These are phyloP conservation scores for Agarophyton chilense DNA, from an alignment of 23 red algal genomes.

Conservation along the genomic window DNA sequence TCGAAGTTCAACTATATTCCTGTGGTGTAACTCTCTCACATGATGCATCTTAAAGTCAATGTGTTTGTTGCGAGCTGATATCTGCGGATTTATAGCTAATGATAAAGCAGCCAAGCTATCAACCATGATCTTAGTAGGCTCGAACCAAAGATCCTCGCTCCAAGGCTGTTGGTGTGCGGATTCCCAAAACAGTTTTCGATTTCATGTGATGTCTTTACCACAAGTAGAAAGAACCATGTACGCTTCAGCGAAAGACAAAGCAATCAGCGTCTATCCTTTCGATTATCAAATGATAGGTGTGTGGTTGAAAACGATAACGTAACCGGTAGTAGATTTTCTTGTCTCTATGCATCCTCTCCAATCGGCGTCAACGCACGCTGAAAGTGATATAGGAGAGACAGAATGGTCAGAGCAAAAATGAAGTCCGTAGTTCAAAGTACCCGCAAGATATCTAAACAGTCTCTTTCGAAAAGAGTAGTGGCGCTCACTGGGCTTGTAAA, in stretches of 20 bases:
- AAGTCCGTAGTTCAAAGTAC: slow-evolving; percentile 21
- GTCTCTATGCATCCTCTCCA: slow-evolving; percentile 34
- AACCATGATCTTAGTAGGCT: background rate
- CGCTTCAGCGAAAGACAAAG: slow-evolving; percentile 37
- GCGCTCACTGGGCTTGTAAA: background rate
- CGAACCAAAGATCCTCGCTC: background rate
- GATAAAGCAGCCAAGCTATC: background rate
- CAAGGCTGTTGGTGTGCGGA: slow-evolving; percentile 14
- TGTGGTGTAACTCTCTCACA: background rate
- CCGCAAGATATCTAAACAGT: background rate
- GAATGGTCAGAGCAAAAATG: too few relatives aligned
- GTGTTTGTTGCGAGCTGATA: too few relatives aligned
- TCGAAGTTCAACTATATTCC: background rate
- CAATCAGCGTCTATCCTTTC: background rate
- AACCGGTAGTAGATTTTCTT: slow-evolving; percentile 51
- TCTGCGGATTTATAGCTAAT: background rate
- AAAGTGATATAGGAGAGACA: background rate
- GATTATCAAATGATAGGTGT: slow-evolving; percentile 27
- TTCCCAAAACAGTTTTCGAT: slow-evolving; percentile 23
- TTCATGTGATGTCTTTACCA: slow-evolving; percentile 28
- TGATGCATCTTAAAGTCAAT: slow-evolving; percentile 26
- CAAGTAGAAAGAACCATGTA: slow-evolving; percentile 23
- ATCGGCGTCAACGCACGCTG: slow-evolving; percentile 29
- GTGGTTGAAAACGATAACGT: slow-evolving; percentile 34
- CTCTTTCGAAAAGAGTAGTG: background rate